These are phyloP conservation scores for Kurtzmaniella cleridarum DNA, from an alignment of 805 yeast genomes.

Conservation along the genomic window DNA sequence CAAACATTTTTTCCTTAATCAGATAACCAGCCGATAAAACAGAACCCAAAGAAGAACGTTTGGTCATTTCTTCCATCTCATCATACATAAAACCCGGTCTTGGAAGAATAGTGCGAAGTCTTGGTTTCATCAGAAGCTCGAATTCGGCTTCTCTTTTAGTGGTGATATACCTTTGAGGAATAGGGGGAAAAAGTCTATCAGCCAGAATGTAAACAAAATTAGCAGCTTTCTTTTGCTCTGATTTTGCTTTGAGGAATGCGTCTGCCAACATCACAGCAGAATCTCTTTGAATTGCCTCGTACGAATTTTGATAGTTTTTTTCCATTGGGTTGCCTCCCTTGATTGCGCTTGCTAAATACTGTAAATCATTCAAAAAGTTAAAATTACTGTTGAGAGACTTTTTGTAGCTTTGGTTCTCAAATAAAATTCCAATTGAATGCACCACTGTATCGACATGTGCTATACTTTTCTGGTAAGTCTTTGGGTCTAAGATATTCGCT, in stretches of 20 bases:
- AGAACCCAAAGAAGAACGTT: slow-evolving; percentile 38
- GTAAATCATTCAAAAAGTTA: slow-evolving; percentile 28
- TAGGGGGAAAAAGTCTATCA: slow-evolving; percentile 60
- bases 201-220: slow-evolving; percentile 76
- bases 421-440: slow-evolving; percentile 73
- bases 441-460: slow-evolving; percentile 60
- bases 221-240: slow-evolving; percentile 9
- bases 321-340: slow-evolving; percentile 62
- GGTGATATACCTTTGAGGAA: slow-evolving; percentile 66
- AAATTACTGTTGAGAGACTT: slow-evolving; percentile 38
- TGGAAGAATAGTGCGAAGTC: slow-evolving; percentile 55
- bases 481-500: slow-evolving; percentile 66
- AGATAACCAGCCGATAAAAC: slow-evolving; percentile 39
- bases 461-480: slow-evolving; percentile 46
- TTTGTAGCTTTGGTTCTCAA: slow-evolving; percentile 70
- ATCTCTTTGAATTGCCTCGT: slow-evolving; percentile 61
- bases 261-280: slow-evolving; percentile 64
- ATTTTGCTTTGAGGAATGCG: slow-evolving; percentile 37
- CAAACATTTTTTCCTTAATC: slow-evolving; percentile 39
- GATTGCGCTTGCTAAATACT: slow-evolving; percentile 23
- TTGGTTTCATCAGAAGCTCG: slow-evolving; percentile 41
- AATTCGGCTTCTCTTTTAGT: slow-evolving; percentile 77
- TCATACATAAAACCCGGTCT: slow-evolving; percentile 87
- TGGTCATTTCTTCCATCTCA: slow-evolving; percentile 26
- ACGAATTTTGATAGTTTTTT: slow-evolving; percentile 40